Conservation (phyloP, 306 rosid species). For the Quercus cerris region DNA sequence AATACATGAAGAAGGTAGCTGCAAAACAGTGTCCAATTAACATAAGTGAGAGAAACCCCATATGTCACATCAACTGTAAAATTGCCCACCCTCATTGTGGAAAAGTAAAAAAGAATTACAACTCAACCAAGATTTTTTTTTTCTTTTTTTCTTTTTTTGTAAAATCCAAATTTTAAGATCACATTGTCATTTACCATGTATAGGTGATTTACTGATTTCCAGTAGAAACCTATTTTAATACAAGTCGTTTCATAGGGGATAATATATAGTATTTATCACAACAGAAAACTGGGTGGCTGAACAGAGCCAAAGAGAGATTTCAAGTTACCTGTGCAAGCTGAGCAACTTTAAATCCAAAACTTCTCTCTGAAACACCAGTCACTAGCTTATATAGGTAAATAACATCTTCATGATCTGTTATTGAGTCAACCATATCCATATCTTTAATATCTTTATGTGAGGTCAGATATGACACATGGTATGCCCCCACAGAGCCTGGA, state of each 20-base stretch:
- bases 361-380: conserved; percentile 74
- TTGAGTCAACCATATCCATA: conserved; percentile 10
- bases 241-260: background rate
- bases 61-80: conserved; percentile 10
- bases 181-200: background rate
- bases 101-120: conserved; percentile 4
- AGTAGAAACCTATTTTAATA: background rate
- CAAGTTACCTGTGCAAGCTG: conserved; percentile 85
- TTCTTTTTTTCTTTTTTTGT: background rate
- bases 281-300: background rate
- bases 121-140: background rate
- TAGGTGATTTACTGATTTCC: background rate
- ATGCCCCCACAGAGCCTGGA: conserved; percentile 71
- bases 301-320: conserved; percentile 4
- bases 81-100: conserved; percentile 4
- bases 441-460: conserved; percentile 32
- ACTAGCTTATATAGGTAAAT: conserved; percentile 87
- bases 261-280: background rate
- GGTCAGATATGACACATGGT: conserved; percentile 85
- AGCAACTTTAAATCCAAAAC: conserved; percentile 94
- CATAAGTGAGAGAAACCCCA: conserved; percentile 1
- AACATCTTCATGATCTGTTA: conserved; percentile 52
- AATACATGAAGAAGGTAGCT: conserved; percentile 73
- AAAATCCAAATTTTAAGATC: background rate
- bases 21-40: conserved; percentile 26